Evolutionary conservation across 306 rosid species (phyloP), one percentile per base, ranked within the genome.

Genomic region (Amphicarpaea edgeworthii): DNA sequence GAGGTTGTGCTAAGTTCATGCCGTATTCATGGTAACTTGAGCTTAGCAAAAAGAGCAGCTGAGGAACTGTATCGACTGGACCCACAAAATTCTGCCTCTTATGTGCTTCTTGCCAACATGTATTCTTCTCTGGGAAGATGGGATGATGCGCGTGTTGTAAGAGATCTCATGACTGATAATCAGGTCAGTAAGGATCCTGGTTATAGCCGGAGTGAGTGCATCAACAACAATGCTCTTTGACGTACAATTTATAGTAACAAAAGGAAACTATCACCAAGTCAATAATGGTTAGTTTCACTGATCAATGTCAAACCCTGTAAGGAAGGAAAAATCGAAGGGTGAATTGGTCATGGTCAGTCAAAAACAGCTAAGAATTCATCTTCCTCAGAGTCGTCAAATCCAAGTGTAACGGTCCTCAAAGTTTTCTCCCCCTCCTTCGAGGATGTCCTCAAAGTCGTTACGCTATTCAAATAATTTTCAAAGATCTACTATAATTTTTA

Each of bases 51-150:
- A 77, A 88, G 90, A 79, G 97, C 91, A 55, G 91, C 89, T 5
- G 82, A 92, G 47, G 88, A 90, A 75, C 93, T 92, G 70, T 66
- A 85, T 77, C 86, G 83, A 68, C 49, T 91, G 66, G 82, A 87
- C 76, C 93, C 90, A 4, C 82, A 65, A 54, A 88, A 85, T 57
- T 75, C 93, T 61, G 84, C 89, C 5, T 79, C 93, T 26, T 92
- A 86, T 59, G 93, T 89, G 76, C 97, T 92, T 83, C 87, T 92
- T 24, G 91, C 88, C 34, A 92, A 92, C 87, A 88, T 84, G 72
- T 92, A 86, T 81, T 89, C 97, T 67, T 83, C 93, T 51, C 38
- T 86, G 83, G 97, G 93, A 81, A 92, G 96, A 75, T 92, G 97
- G 97, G 93, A 92, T 74, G 93, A 92, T 51, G 96, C 84, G 43